These are phyloP conservation scores for Hymenoscyphus salicellus DNA, from an alignment of 2,329 filamentous ascomycete genomes.

Conservation along the genomic window DNA sequence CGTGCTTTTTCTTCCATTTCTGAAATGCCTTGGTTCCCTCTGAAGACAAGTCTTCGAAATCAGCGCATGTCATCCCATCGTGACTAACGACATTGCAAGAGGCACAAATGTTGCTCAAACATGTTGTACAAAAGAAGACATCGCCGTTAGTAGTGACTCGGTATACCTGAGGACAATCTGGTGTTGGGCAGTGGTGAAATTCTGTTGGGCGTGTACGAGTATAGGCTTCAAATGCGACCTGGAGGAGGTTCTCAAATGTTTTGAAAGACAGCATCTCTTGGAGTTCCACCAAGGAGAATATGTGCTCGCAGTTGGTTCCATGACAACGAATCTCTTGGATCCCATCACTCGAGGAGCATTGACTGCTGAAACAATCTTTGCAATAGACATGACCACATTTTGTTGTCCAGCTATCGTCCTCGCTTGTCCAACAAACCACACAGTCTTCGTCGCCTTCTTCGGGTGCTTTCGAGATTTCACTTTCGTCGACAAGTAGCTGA, in stretches of 20 bases:
- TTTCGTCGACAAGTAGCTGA: slow-evolving; percentile 7
- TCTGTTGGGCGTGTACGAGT: slow-evolving; percentile 15
- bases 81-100: slow-evolving; percentile 18
- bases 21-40: slow-evolving; percentile 12
- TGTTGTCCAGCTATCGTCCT: slow-evolving; percentile 38
- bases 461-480: background rate
- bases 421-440: slow-evolving; percentile 39
- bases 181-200: slow-evolving; percentile 15
- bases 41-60: slow-evolving; percentile 18
- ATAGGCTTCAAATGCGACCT: slow-evolving; percentile 14
- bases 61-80: slow-evolving; percentile 19
- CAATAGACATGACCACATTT: slow-evolving; percentile 45
- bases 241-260: slow-evolving; percentile 16
- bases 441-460: slow-evolving; percentile 26
- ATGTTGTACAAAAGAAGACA: slow-evolving; percentile 15
- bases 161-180: slow-evolving; percentile 18
- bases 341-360: slow-evolving; percentile 33
- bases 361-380: slow-evolving; percentile 40
- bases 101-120: slow-evolving; percentile 19
- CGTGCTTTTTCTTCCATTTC: slow-evolving; percentile 36
- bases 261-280: slow-evolving; percentile 10
- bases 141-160: background rate
- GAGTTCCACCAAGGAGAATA: slow-evolving; percentile 17
- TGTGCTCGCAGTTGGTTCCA: slow-evolving; percentile 9
- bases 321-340: slow-evolving; percentile 17